These are phyloP conservation scores for Starmerella sp. DNA, from an alignment of 805 yeast genomes.

Conservation along the genomic window DNA sequence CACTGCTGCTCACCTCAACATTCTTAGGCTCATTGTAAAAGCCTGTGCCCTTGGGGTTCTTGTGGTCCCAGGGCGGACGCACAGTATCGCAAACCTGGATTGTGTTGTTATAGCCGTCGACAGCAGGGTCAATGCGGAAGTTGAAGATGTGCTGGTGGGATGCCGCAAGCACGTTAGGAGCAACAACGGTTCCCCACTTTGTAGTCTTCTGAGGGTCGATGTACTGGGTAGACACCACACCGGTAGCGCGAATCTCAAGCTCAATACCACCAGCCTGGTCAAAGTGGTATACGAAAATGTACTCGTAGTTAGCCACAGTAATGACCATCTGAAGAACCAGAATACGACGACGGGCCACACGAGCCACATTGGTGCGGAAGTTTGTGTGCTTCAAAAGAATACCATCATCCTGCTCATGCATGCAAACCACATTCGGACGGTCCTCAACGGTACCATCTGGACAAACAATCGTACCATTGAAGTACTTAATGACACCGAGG, in stretches of 20 bases:
- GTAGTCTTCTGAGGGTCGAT: constrained; percentile 56
- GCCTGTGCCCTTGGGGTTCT: constrained; percentile 62
- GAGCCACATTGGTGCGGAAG: constrained; percentile 64
- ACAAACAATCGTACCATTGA: constrained; percentile 48
- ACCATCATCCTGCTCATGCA: constrained; percentile 81
- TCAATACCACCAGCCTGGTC: constrained; percentile 70
- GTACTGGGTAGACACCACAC: constrained; percentile 77
- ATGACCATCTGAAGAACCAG: constrained; percentile 70
- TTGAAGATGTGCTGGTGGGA: constrained; percentile 74
- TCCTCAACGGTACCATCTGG: constrained; percentile 50
- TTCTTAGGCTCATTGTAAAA: constrained; percentile 49
- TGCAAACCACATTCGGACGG: constrained; percentile 60
- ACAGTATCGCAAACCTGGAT: constrained; percentile 61
- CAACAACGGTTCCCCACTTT: constrained; percentile 63
- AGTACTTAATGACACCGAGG: constrained; percentile 64
- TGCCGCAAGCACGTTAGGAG: constrained; percentile 72
- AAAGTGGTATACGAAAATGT: constrained; percentile 57
- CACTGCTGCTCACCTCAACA: constrained; percentile 57
- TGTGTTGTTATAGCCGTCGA: constrained; percentile 70
- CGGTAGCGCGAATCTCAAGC: constrained; percentile 75
- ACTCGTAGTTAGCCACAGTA: constrained; percentile 76
- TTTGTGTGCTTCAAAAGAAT: constrained; percentile 66
- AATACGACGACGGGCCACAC: constrained; percentile 65
- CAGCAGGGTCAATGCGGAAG: constrained; percentile 69
- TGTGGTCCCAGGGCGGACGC: constrained; percentile 44